phyloP scores from a whole-genome alignment of 495 filamentous ascomycete species.

The Amniculicola lignicola region DNA sequence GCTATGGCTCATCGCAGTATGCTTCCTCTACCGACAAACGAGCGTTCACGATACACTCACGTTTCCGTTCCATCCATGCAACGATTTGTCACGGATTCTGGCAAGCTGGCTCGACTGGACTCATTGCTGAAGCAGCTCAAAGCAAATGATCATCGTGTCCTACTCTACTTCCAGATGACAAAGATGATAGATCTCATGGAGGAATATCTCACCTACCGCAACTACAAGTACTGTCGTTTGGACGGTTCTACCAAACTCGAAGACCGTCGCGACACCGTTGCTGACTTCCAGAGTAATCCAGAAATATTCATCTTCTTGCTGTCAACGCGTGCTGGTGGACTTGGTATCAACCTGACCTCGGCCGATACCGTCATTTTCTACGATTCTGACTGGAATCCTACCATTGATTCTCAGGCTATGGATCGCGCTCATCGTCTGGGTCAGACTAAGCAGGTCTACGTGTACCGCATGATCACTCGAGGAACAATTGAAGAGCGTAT shows the following conservation, averaged over 20 bases:
- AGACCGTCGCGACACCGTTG: slow-evolving; percentile 92
- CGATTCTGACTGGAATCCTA: slow-evolving; percentile 99
- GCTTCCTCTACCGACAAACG: slow-evolving; percentile 71
- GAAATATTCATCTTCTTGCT: slow-evolving; percentile 97
- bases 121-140: slow-evolving; percentile 83
- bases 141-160: slow-evolving; percentile 85
- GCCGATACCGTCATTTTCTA: slow-evolving; percentile 98
- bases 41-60: slow-evolving; percentile 78
- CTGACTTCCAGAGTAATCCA: slow-evolving; percentile 88
- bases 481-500: slow-evolving; percentile 98
- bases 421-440: slow-evolving; percentile 97
- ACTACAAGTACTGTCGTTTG: slow-evolving; percentile 96
- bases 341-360: slow-evolving; percentile 94
- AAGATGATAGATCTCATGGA: slow-evolving; percentile 99
- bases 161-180: slow-evolving; percentile 99
- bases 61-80: slow-evolving; percentile 97
- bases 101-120: slow-evolving; percentile 91
- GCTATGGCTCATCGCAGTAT: slow-evolving; percentile 61
- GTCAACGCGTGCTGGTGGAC: slow-evolving; percentile 91
- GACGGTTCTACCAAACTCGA: slow-evolving; percentile 98
- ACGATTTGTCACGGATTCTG: slow-evolving; percentile 95
- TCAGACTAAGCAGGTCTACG: slow-evolving; percentile 92
- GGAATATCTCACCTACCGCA: slow-evolving; percentile 96
- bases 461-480: slow-evolving; percentile 95
- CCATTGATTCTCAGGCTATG: slow-evolving; percentile 98